Evolutionary conservation across 768 basidiomycete species (phyloP).

Genomic region (Lactifluus subvellereus): DNA sequence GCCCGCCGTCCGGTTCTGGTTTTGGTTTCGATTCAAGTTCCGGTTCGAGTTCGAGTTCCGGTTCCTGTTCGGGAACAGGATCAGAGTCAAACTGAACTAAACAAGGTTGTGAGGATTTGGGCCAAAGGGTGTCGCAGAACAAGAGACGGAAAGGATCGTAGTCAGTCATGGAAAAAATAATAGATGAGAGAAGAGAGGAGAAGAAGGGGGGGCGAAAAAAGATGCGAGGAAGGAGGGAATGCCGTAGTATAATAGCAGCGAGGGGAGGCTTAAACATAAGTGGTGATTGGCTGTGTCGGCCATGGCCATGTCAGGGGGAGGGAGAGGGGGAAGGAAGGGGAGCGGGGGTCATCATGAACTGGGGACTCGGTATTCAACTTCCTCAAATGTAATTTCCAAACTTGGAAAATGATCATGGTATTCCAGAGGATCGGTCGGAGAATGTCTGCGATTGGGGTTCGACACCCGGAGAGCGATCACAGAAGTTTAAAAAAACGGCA

Average conservation of each 20-base stretch:
- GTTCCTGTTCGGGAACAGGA: not conserved
- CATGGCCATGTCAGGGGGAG: constrained; percentile 5
- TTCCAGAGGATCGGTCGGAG: constrained; percentile 5
- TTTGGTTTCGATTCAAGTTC: not conserved
- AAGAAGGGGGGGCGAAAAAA: not conserved
- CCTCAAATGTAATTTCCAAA: constrained; percentile 12
- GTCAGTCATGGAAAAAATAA: not conserved
- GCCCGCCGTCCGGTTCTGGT: not conserved
- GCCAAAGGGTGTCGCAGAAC: constrained; percentile 5
- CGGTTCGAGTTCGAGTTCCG: not conserved
- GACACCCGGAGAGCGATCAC: constrained; percentile 15
- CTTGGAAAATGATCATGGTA: not conserved
- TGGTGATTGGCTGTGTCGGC: constrained; percentile 17
- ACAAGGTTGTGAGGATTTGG: not conserved
- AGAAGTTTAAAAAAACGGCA: constrained; percentile 13
- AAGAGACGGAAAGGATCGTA: constrained; percentile 12
- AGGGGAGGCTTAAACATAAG: constrained; percentile 12
- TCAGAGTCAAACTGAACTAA: constrained; percentile 1
- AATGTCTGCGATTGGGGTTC: constrained; percentile 3
- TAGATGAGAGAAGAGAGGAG: not conserved
- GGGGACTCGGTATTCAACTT: constrained; percentile 9
- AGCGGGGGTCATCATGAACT: not conserved
- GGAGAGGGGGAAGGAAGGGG: not conserved
- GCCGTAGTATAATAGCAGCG: not conserved
- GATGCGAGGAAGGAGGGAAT: not conserved